Conservation (phyloP, 768 basidiomycete species). For the Pholiota microspora region DNA sequence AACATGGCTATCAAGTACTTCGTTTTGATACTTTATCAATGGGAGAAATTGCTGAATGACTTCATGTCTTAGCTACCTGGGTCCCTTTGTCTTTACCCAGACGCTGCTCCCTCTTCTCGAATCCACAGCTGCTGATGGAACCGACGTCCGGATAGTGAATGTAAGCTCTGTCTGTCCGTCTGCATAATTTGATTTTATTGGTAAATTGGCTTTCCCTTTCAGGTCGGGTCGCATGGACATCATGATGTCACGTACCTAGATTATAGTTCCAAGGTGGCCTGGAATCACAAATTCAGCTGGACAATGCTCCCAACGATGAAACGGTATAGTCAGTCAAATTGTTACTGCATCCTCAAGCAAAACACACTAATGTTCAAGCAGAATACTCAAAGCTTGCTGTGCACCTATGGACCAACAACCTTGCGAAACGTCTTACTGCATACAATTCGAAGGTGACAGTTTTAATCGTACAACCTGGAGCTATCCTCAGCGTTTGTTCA, state of each 20-base stretch:
- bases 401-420: slow-evolving; percentile 23
- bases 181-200: not conserved
- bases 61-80: slow-evolving; percentile 15
- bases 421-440: slow-evolving; percentile 17
- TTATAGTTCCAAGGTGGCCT: slow-evolving; percentile 19
- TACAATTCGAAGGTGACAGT: slow-evolving; percentile 13
- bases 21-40: not conserved
- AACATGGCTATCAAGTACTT: slow-evolving; percentile 22
- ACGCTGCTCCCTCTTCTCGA: slow-evolving; percentile 25
- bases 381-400: slow-evolving; percentile 23
- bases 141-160: slow-evolving; percentile 24
- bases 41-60: not conserved
- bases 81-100: slow-evolving; percentile 24
- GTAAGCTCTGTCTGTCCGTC: slow-evolving; percentile 2
- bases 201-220: not conserved
- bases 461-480: slow-evolving; percentile 21
- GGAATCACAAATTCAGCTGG: slow-evolving; percentile 18
- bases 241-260: slow-evolving; percentile 15
- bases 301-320: slow-evolving; percentile 15
- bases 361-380: not conserved
- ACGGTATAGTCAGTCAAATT: slow-evolving; percentile 16
- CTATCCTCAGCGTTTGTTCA: slow-evolving; percentile 18
- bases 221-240: slow-evolving; percentile 19
- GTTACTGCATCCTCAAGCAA: not conserved
- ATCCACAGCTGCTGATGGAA: slow-evolving; percentile 16